phyloP scores from a whole-genome alignment of 1,139 yeast genomes.

The Keqinozyma sinolaborantium region DNA sequence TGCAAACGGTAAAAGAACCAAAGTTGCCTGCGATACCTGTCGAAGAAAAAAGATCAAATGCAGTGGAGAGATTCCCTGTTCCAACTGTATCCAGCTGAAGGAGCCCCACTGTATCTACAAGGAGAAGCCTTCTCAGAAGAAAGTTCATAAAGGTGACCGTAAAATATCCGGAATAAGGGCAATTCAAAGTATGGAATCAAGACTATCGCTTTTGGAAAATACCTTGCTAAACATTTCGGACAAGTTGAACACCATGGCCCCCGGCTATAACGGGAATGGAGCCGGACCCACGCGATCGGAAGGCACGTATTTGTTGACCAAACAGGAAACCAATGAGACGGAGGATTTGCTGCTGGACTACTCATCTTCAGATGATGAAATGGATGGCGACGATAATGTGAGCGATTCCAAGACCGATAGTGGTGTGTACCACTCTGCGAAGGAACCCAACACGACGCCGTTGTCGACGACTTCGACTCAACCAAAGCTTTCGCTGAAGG shows the following conservation, averaged over 20 bases:
- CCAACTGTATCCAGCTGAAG: conserved; percentile 32
- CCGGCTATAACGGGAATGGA: too few relatives aligned
- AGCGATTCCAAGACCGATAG: too few relatives aligned
- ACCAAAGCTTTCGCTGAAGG: too few relatives aligned
- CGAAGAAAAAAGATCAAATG: conserved; percentile 49
- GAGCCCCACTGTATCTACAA: conserved; percentile 24
- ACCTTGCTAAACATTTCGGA: conserved; percentile 16
- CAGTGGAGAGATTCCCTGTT: conserved; percentile 45
- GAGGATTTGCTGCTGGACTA: too few relatives aligned
- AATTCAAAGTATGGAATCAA: conserved; percentile 16
- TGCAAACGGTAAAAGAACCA: conserved; percentile 30
- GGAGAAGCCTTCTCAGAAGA: conserved; percentile 18
- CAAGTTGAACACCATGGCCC: conserved; percentile 10
- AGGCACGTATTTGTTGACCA: too few relatives aligned
- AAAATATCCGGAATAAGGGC: conserved; percentile 8
- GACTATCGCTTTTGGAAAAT: conserved; percentile 22
- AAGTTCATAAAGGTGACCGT: conserved; percentile 5
- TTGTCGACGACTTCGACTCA: too few relatives aligned
- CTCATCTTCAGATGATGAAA: too few relatives aligned
- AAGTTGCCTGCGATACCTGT: conserved; percentile 56
- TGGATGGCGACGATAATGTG: too few relatives aligned
- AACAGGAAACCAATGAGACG: not conserved
- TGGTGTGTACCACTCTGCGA: too few relatives aligned
- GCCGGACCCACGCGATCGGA: conserved; percentile 1
- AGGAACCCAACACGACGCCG: too few relatives aligned